Base-by-base conservation (phyloP, 2,329 filamentous ascomycete genomes). In the Fusarium abutilonis region DNA sequence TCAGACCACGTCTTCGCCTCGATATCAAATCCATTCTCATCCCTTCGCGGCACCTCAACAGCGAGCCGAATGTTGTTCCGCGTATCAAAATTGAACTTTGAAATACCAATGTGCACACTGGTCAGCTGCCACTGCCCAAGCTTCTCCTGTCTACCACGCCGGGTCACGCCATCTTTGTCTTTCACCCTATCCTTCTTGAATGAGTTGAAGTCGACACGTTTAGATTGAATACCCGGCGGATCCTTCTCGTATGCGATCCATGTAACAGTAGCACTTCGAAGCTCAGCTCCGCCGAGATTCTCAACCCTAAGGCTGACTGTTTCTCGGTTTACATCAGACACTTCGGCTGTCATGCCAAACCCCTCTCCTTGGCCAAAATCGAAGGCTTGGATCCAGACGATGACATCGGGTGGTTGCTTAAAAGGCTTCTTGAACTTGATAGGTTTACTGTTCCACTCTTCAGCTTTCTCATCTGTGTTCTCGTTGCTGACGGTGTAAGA, bases 181-280 rank as follows among this genome's bases (percentile, higher is more conserved):
- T 28, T 28, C 26, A 9, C 5, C 26, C 26, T 28, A 9, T 28
- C 26, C 9, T 28, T 28, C 9, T 28, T 28, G 26, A 9, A 5
- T 28, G 26, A 28, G 9, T 9, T 28, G 26, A 28, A 28, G 6
- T 28, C 26, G 26, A 28, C 26, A 28, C 26, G 26, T 5, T 9
- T 9, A 9, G 26, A 28, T 5, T 28, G 26, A 4, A 65, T 41
- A 1, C 55, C 62, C 4, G 17, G 10, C 31, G 43, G 29, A 48
- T 60, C 50, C 3, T 34, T 32, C 9, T 45, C 55, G 31, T 63
- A 55, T 1, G 63, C 63, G 10, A 63, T 35, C 63, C 63, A 66
- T 10, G 56, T 35, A 1, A 45, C 56, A 13, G 34, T 32, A 1
- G 41, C 63, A 2, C 40, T 26, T 38, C 46, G 50, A 9, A 66